These are phyloP conservation scores for Lentinula detonsa DNA, from an alignment of 768 basidiomycete genomes.

Conservation along the genomic window DNA sequence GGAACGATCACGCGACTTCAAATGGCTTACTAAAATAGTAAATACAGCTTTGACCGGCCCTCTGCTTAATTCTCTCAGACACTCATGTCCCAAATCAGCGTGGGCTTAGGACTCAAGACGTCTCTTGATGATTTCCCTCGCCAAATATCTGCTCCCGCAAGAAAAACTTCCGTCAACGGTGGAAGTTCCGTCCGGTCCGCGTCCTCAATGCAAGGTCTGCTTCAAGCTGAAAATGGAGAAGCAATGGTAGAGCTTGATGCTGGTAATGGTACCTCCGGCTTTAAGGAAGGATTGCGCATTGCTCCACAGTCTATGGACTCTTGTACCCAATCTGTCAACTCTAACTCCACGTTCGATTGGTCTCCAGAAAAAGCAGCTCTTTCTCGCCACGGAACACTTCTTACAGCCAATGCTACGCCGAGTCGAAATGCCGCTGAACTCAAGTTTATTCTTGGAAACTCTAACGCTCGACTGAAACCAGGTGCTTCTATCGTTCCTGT, in stretches of 20 bases:
- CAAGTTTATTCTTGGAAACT: conserved; percentile 57
- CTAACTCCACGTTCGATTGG: background rate
- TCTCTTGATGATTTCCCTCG: background rate
- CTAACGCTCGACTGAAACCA: conserved; percentile 47
- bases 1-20: background rate
- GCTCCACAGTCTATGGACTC: conserved; percentile 23
- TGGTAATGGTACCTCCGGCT: conserved; percentile 28
- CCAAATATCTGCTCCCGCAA: background rate
- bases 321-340: conserved; percentile 15
- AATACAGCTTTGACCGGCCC: background rate
- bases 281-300: conserved; percentile 35
- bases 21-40: too few relatives aligned
- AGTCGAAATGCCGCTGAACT: conserved; percentile 51
- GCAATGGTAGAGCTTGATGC: conserved; percentile 39
- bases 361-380: conserved; percentile 16
- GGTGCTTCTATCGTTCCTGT: conserved; percentile 39
- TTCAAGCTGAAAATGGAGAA: conserved; percentile 41
- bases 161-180: background rate
- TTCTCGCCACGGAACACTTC: conserved; percentile 45
- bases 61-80: background rate
- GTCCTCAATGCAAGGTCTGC: conserved; percentile 39
- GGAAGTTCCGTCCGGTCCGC: conserved; percentile 24
- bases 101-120: background rate
- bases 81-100: background rate
- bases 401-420: conserved; percentile 44